Base-by-base conservation (phyloP, 2,329 filamentous ascomycete genomes). In the Pestalotiopsis sp. region DNA sequence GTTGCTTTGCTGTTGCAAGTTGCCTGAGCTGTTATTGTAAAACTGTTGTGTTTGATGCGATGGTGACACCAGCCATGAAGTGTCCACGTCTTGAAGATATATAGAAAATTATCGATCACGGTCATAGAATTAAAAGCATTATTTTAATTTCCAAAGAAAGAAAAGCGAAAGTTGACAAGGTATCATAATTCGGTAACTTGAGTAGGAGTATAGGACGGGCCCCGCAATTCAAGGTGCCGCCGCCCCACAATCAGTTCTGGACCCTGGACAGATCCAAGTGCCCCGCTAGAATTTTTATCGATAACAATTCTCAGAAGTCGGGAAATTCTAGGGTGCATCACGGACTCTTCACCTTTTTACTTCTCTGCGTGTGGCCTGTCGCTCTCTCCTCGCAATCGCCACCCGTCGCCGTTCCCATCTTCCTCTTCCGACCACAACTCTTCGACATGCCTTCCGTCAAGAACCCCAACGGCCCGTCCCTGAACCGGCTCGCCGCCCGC, bases 381-480 rank as follows among this genome's bases (percentile, higher is more conserved):
- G 52, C 20, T n/a, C n/a, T 14, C 25, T 2, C n/a, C 25, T 12
- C 57, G 23, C 12, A 13, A 59, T 61, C 2, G 36, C 25, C 41
- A 64, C 5, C 31, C 17, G 11, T 41, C 41, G 45, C 2, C 27
- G 5, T n/a, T n/a, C n/a, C n/a, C n/a, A n/a, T 5, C 61, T 11
- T 12, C 25, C n/a, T 39, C 12, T 5, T 23, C n/a, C 27, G 2
- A 36, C 36, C 41, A 39, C 2, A n/a, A 38, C 27, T 6, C 65
- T 67, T 75, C 67, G 71, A 77, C 67, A 89, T 88, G 86, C 83
- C 84, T 17, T 89, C 86, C 62, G 84, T 87, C 73, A 85, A 86
- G 72, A 90, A 88, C 80, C 87, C 87, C 75, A 89, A 89, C 83
- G 82, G 81, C 61, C 82, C 83, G 11, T 88, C 85, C 66, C 84